Evolutionary conservation across 2,329 filamentous ascomycete species (phyloP), one percentile per base, ranked within the genome.

Genomic region (Ophiosphaerella herpotricha): DNA sequence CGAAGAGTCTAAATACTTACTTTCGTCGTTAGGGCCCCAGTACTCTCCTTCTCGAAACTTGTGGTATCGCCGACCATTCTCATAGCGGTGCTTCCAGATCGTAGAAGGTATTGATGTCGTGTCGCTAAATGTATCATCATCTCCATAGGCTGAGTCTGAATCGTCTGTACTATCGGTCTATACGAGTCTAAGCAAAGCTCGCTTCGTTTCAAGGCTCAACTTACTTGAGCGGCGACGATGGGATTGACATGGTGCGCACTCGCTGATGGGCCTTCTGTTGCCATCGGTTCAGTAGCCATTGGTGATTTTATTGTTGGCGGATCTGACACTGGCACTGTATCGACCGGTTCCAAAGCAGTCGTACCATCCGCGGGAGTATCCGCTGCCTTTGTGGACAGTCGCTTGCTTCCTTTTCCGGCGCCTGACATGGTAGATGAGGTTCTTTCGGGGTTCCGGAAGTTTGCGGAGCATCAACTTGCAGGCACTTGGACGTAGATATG

Each of bases 1-100:
- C 11, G 9, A 11, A 29, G 26, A 29, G 6, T 8, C 26, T 29
- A 7, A 29, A 29, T 29, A 8, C 26, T 11, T 11, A 29, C 26
- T 8, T 7, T 29, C 66, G 35, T 70, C 67, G 39, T 68, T 68
- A 9, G 66, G 67, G 4, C 63, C 64, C 56, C 66, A 64, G 54
- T 69, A 69, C 34, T 65, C 64, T 42, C 64, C 66, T 37, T 69
- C 63, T 8, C 63, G 58, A 34, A 62, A 69, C 35, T 64, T 63
- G 50, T 70, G 64, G 50, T 71, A 71, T 4, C 67, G 57, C 4
- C 68, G 67, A 11, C 68, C 68, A 57, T 71, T 66, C 33, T 66
- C 64, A 21, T 61, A 68, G 34, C 66, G 65, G 41, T 69, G 61
- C 24, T 50, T 57, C 55, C 60, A 59, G 42, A 71, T 70, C 31